Conservation (phyloP, 352 stramenopile genomes). For the Globisporangium spiculum region DNA sequence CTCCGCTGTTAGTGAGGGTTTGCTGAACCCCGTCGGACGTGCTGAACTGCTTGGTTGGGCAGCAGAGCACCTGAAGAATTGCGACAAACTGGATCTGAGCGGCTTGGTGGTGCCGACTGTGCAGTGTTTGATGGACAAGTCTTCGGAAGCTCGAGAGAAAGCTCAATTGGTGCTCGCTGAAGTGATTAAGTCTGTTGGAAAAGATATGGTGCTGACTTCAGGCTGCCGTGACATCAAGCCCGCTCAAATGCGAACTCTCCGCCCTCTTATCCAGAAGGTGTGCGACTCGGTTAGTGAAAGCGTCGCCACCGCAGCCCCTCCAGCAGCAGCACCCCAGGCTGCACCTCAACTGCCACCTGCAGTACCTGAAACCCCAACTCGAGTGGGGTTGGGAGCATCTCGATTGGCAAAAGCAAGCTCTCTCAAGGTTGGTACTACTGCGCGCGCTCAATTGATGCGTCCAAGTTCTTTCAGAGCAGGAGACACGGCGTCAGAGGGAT, state of each 20-base stretch:
- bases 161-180: slow-evolving; percentile 70
- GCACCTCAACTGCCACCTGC: slow-evolving; percentile 9
- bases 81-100: slow-evolving; percentile 65
- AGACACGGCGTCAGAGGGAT: slow-evolving; percentile 17
- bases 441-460: slow-evolving; percentile 34
- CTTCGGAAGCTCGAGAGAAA: slow-evolving; percentile 78
- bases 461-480: slow-evolving; percentile 30
- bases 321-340: slow-evolving; percentile 8
- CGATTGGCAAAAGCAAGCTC: slow-evolving; percentile 8
- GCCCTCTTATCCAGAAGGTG: slow-evolving; percentile 84
- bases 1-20: slow-evolving; percentile 57
- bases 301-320: slow-evolving; percentile 10
- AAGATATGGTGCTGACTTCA: slow-evolving; percentile 61
- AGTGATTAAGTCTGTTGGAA: slow-evolving; percentile 82
- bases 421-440: slow-evolving; percentile 11
- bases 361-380: slow-evolving; percentile 13
- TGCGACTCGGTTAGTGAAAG: slow-evolving; percentile 38
- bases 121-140: slow-evolving; percentile 83
- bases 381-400: slow-evolving; percentile 12
- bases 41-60: slow-evolving; percentile 77
- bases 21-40: slow-evolving; percentile 76
- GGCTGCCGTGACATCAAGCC: slow-evolving; percentile 84
- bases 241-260: slow-evolving; percentile 80
- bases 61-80: slow-evolving; percentile 59
- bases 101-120: slow-evolving; percentile 68